Evolutionary conservation across 257 asterid genomes (phyloP), one percentile per base, ranked within the genome.

Genomic region (Datura wrightii): DNA sequence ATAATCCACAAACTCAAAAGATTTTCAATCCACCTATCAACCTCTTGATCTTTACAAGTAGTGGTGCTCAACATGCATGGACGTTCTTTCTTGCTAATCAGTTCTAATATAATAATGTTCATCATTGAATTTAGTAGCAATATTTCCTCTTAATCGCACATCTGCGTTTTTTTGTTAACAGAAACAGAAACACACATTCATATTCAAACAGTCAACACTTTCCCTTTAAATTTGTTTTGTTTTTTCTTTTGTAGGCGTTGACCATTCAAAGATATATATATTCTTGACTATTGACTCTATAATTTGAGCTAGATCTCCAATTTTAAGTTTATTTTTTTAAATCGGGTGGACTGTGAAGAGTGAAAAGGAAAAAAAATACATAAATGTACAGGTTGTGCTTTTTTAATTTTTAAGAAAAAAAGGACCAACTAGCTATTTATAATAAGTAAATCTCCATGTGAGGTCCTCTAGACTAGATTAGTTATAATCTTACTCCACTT

Each of bases 361-460:
- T 5, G 56, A 72, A 48, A 52, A 31, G 19, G 62, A 31, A 31
- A 13, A 74, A 46, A 2, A 60, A 24, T 24, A 24, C 31, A 74
- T 8, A 66, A 5, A 76, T 50, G 11, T 13, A 31, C 81, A 48
- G 60, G 44, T 24, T 76, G 42, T 76, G 62, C 34, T n/a, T 16
- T 15, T 15, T 5, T 67, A 39, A 37, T 10, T 19, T 46, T 46
- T 10, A 72, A 46, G 50, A 1, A 8, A 72, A 16, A 46, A 24
- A 74, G 46, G 62, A 76, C 82, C 62, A 50, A 76, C 46, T 76
- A 48, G 82, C 3, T 50, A 50, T 76, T 74, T 76, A 31, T 24
- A 48, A 50, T 24, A 76, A 39, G 82, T 50, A 65, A 50, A 76
- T 50, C 13, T 24, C 60, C 82, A 50, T 76, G 62, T 50, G 39